A percentile compares a stretch with the other conserved stretches of the same genome.
phyloP scores from a whole-genome alignment of 257 asterid species.

The Ocimum tenuiflorum region DNA sequence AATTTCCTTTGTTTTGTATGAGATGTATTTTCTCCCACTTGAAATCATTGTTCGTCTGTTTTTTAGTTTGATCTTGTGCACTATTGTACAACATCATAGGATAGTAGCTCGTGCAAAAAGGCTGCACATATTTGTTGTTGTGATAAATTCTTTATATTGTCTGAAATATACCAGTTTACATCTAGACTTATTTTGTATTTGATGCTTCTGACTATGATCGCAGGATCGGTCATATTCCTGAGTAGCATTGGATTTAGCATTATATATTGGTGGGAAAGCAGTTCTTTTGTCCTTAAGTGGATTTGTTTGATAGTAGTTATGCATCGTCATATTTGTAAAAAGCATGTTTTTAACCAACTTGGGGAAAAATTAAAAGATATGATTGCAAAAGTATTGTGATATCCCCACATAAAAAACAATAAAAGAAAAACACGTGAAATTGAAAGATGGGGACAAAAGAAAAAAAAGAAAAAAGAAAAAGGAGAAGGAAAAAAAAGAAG shows the following conservation, averaged over 20 bases:
- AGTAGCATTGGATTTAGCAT: conserved; percentile 51
- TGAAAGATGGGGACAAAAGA: conserved; percentile 19
- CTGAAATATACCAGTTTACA: background rate
- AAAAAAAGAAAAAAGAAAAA: conserved; percentile 14
- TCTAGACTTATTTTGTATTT: conserved; percentile 22
- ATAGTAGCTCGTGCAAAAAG: conserved; percentile 3
- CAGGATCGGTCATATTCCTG: conserved; percentile 61
- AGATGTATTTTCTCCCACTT: background rate
- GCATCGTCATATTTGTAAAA: conserved; percentile 29
- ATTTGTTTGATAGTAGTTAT: conserved; percentile 25
- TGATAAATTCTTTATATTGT: conserved; percentile 12
- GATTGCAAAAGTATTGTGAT: conserved; percentile 15
- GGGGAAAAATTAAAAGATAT: conserved; percentile 7
- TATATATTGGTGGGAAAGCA: conserved; percentile 57
- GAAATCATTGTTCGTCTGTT: background rate
- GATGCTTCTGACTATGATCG: conserved; percentile 58
- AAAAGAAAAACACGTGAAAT: conserved; percentile 6
- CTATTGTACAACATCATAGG: background rate
- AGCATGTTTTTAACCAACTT: conserved; percentile 8
- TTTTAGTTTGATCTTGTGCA: background rate
- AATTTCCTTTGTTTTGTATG: background rate
- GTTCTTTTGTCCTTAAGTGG: conserved; percentile 38
- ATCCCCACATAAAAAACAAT: conserved; percentile 34
- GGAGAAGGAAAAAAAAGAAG: background rate
- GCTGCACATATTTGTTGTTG: conserved; percentile 7